Evolutionary conservation across 352 stramenopile genomes (phyloP).

Genomic region (Phytophthora ramorum): DNA sequence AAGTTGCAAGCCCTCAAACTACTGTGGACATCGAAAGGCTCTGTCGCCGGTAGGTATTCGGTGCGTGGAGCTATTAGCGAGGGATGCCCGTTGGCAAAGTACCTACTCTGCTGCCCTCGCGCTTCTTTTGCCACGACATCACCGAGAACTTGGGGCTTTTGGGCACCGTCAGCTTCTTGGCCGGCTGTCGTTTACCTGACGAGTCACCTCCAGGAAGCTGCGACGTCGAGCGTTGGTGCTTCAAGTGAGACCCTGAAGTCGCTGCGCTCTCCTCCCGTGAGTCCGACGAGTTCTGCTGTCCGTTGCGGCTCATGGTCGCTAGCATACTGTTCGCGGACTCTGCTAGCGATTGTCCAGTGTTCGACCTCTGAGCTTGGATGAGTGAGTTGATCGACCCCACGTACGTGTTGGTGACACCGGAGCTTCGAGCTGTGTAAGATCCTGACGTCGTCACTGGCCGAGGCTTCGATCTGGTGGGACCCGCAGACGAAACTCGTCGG

Average conservation of each 20-base stretch:
- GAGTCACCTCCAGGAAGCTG: constrained; percentile 35
- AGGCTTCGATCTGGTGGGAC: constrained; percentile 16
- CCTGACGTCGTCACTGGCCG: constrained; percentile 6
- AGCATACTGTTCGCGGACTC: constrained; percentile 59
- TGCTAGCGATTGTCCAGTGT: constrained; percentile 55
- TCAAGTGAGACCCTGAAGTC: constrained; percentile 23
- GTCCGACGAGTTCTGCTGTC: constrained; percentile 1
- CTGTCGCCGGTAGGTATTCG: background rate
- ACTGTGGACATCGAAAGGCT: background rate
- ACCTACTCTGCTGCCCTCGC: constrained; percentile 19
- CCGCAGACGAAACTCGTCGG: constrained; percentile 31
- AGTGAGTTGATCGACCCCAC: constrained; percentile 74
- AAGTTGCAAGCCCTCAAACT: too few species aligned
- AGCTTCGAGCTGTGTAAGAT: constrained; percentile 22
- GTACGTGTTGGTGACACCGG: constrained; percentile 33
- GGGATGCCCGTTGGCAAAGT: background rate
- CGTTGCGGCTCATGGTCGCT: constrained; percentile 36
- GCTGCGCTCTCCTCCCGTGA: constrained; percentile 24
- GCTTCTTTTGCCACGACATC: constrained; percentile 89
- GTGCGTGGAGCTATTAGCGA: background rate
- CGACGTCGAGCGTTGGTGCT: constrained; percentile 45
- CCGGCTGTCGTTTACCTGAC: constrained; percentile 23
- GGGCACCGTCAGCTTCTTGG: constrained; percentile 74
- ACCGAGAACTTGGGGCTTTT: constrained; percentile 86
- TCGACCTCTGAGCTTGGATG: constrained; percentile 62